phyloP scores from a whole-genome alignment of 2,329 filamentous ascomycete species.

The Chaetomiaceae sp. region DNA sequence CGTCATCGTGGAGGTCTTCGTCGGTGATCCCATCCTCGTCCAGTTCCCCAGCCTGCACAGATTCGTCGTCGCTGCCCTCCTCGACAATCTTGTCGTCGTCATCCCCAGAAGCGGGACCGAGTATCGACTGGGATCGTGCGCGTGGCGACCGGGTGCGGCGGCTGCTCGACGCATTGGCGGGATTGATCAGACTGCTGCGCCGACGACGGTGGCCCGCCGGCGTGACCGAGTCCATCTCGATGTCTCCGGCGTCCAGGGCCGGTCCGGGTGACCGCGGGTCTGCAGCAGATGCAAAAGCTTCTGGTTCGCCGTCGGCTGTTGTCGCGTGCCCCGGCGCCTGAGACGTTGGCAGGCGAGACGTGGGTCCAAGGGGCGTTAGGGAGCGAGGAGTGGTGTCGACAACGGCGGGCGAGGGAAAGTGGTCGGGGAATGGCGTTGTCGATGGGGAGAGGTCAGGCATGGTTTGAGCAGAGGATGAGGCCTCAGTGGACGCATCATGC shows the following conservation, averaged over 20 bases:
- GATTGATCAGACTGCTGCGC: constrained; percentile 48
- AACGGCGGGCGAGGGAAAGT: background rate
- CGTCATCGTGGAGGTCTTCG: constrained; percentile 73
- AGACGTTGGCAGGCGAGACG: background rate
- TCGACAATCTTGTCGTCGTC: constrained; percentile 44
- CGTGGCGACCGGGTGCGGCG: constrained; percentile 24
- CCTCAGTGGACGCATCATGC: constrained; percentile 14
- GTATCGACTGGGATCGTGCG: constrained; percentile 26
- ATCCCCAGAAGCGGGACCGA: constrained; percentile 24
- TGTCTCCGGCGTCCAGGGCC: constrained; percentile 28
- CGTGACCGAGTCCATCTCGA: constrained; percentile 51
- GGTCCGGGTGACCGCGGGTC: constrained; percentile 7
- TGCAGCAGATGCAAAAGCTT: constrained; percentile 1
- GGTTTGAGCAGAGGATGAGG: constrained; percentile 10
- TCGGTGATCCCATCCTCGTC: constrained; percentile 54
- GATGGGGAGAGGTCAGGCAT: constrained; percentile 12
- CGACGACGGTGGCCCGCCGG: constrained; percentile 48
- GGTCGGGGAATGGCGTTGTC: constrained; percentile 1
- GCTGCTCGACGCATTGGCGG: constrained; percentile 25
- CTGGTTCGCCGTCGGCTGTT: background rate
- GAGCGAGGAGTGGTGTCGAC: background rate
- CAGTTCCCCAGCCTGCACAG: constrained; percentile 14
- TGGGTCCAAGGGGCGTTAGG: background rate
- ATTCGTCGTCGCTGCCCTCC: constrained; percentile 29
- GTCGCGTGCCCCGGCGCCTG: constrained; percentile 13